A percentile compares a stretch with the other conserved stretches of the same genome.
phyloP scores from a whole-genome alignment of 768 basidiomycete species.

The Chalciporus chontae region DNA sequence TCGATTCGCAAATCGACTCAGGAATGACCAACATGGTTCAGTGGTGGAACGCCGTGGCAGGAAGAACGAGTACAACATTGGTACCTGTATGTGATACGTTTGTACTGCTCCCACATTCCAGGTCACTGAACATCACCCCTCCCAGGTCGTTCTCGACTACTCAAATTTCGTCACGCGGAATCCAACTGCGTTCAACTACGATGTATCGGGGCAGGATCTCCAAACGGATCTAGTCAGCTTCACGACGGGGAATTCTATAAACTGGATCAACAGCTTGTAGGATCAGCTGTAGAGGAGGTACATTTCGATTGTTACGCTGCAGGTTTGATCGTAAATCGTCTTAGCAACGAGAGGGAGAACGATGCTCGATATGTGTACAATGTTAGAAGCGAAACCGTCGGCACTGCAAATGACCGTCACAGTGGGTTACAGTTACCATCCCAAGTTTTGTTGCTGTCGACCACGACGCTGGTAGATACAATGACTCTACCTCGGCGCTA shows the following conservation, averaged over 20 bases:
- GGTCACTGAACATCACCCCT: neutral
- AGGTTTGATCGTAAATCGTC: too few relatives aligned
- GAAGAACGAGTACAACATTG: neutral
- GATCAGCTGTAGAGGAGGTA: too few relatives aligned
- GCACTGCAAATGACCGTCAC: too few relatives aligned
- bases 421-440: too few relatives aligned
- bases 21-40: neutral
- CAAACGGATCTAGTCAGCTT: neutral
- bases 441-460: too few relatives aligned
- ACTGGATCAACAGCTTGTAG: neutral
- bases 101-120: too few relatives aligned
- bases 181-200: neutral
- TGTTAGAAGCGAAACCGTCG: too few relatives aligned
- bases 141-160: neutral
- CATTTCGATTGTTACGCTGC: too few relatives aligned
- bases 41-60: neutral
- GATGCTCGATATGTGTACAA: too few relatives aligned
- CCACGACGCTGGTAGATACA: too few relatives aligned
- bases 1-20: neutral
- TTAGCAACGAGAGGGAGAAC: too few relatives aligned
- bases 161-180: neutral
- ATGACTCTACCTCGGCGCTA: too few relatives aligned
- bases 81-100: neutral
- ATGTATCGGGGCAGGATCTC: neutral
- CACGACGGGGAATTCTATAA: neutral